A percentile compares a stretch with the other conserved stretches of the same genome.
These are phyloP conservation scores for Amphichorda felina DNA, from an alignment of 2,329 filamentous ascomycete genomes.

Conservation along the genomic window DNA sequence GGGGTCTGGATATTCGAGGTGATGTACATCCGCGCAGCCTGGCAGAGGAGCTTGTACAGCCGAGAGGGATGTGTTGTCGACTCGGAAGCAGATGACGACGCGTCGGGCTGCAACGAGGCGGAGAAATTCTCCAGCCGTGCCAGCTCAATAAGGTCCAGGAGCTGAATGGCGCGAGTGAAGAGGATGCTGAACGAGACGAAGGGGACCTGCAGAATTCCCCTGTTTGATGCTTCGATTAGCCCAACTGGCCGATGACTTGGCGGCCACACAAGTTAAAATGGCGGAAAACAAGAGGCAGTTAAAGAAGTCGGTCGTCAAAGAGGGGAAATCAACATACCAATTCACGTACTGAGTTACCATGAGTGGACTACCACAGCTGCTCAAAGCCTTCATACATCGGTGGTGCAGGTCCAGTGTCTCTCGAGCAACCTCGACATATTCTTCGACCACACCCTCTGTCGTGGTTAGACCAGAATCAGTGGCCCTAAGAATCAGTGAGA, in stretches of 20 bases:
- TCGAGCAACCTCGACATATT: slow-evolving; percentile 18
- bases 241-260: no score
- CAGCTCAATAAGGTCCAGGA: neutral
- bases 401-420: slow-evolving; percentile 20
- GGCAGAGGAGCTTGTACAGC: slow-evolving; percentile 19
- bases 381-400: slow-evolving; percentile 14
- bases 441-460: slow-evolving; percentile 5
- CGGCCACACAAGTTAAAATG: no score
- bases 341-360: slow-evolving; percentile 21
- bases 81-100: slow-evolving; percentile 2
- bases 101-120: slow-evolving; percentile 13
- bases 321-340: slow-evolving; percentile 12
- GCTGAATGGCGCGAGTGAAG: slow-evolving; percentile 16
- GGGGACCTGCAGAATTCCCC: slow-evolving; percentile 21
- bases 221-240: no score
- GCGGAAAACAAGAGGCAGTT: slow-evolving; percentile 9
- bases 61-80: slow-evolving; percentile 17
- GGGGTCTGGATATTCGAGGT: slow-evolving; percentile 2
- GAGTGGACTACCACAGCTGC: slow-evolving; percentile 12
- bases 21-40: slow-evolving; percentile 16
- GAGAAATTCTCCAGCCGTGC: slow-evolving; percentile 16
- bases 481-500: slow-evolving; percentile 19
- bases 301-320: neutral
- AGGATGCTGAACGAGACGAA: slow-evolving; percentile 25
- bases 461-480: slow-evolving; percentile 1